phyloP scores from a whole-genome alignment of 257 asterid genomes.

The Avicennia marina region DNA sequence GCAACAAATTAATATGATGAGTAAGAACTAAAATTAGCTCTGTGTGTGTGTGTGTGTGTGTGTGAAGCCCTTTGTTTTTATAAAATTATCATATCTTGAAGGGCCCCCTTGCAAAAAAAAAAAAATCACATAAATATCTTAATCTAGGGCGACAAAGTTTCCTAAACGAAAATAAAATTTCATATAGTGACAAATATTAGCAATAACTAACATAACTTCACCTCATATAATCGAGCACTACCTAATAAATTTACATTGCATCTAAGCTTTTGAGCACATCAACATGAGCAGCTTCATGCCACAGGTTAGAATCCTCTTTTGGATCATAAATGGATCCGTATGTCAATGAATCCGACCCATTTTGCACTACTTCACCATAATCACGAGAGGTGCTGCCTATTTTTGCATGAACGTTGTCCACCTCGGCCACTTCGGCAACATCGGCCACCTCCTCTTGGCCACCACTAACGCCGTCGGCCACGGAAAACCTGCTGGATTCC shows the following conservation, averaged over 20 bases:
- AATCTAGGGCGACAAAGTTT: too few species aligned
- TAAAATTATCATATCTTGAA: too few species aligned
- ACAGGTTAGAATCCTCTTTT: slow-evolving; percentile 19
- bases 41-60: too few species aligned
- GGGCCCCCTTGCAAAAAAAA: too few species aligned
- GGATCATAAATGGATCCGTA: slow-evolving; percentile 13
- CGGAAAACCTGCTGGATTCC: slow-evolving; percentile 19
- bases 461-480: slow-evolving; percentile 11
- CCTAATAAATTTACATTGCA: slow-evolving; percentile 21
- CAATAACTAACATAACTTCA: too few species aligned
- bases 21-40: too few species aligned
- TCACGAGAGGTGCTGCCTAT: background rate
- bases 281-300: slow-evolving; percentile 26
- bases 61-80: too few species aligned
- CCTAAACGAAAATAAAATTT: too few species aligned
- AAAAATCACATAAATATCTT: too few species aligned
- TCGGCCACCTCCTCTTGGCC: background rate
- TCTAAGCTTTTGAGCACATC: slow-evolving; percentile 26
- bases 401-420: slow-evolving; percentile 8
- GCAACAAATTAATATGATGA: too few species aligned
- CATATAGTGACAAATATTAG: too few species aligned
- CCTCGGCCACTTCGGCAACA: slow-evolving; percentile 8
- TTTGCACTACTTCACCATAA: background rate
- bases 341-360: slow-evolving; percentile 24
- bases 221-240: too few species aligned